Conservation (phyloP, 768 basidiomycete species). For the Pleurotus tuoliensis region DNA sequence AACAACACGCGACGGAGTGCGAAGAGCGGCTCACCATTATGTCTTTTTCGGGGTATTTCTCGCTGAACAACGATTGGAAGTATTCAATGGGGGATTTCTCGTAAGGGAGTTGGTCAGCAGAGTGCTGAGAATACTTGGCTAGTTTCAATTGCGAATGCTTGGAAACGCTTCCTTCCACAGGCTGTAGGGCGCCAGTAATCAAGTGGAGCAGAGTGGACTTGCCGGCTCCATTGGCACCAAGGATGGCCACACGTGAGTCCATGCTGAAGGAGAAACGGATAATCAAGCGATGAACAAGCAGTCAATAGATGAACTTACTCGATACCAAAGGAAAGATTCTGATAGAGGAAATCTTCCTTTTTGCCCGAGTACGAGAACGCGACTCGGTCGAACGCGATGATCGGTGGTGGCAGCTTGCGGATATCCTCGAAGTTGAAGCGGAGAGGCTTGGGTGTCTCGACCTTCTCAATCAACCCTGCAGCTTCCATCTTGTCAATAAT, state of each 20-base stretch:
- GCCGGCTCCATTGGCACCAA: conserved; percentile 94
- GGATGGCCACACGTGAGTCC: conserved; percentile 93
- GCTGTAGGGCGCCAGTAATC: conserved; percentile 79
- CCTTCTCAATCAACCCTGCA: conserved; percentile 91
- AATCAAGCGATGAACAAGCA: conserved; percentile 38
- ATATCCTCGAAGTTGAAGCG: conserved; percentile 97
- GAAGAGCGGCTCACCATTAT: conserved; percentile 39
- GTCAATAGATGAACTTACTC: conserved; percentile 62
- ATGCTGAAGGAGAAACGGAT: conserved; percentile 72
- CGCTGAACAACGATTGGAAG: conserved; percentile 74
- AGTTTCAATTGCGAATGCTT: conserved; percentile 90
- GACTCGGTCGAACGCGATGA: conserved; percentile 92
- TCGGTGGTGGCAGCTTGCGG: conserved; percentile 89
- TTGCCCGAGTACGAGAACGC: conserved; percentile 95
- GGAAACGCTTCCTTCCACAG: conserved; percentile 80
- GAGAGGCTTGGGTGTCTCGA: conserved; percentile 70
- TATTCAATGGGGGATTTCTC: conserved; percentile 89
- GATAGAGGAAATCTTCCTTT: conserved; percentile 83
- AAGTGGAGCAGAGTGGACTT: conserved; percentile 91
- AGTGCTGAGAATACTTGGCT: conserved; percentile 98
- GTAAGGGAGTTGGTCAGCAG: conserved; percentile 97
- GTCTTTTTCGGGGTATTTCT: conserved; percentile 95
- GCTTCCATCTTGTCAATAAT: conserved; percentile 99
- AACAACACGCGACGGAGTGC: conserved; percentile 2
- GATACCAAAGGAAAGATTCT: conserved; percentile 92